phyloP scores from a whole-genome alignment of 805 yeast species.

The Ogataea allantospora region DNA sequence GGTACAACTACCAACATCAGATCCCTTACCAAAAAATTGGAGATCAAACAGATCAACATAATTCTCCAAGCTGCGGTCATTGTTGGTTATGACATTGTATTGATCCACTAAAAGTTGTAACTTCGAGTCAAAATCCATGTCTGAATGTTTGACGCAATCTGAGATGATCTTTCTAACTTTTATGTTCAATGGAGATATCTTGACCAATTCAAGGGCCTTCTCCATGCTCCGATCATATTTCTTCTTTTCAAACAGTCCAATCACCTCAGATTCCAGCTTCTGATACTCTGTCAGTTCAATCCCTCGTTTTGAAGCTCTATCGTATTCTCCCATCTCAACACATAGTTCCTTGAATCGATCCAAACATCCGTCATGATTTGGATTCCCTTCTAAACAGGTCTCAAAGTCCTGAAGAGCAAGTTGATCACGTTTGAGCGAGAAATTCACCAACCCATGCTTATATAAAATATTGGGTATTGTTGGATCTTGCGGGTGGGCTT shows the following conservation, averaged over 20 bases:
- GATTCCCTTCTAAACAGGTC: slow-evolving; percentile 37
- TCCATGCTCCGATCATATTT: slow-evolving; percentile 31
- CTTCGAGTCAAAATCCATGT: slow-evolving; percentile 20
- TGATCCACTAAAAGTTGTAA: slow-evolving; percentile 23
- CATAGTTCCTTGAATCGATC: slow-evolving; percentile 47
- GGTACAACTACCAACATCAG: slow-evolving; percentile 14
- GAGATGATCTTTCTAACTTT: slow-evolving; percentile 36
- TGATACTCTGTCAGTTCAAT: slow-evolving; percentile 5
- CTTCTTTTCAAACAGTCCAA: slow-evolving; percentile 9
- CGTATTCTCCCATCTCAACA: slow-evolving; percentile 51
- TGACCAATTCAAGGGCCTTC: slow-evolving; percentile 34
- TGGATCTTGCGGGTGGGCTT: slow-evolving; percentile 10
- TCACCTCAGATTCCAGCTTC: slow-evolving; percentile 1
- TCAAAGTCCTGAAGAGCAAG: slow-evolving; percentile 54
- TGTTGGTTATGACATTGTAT: slow-evolving; percentile 24
- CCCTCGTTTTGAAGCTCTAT: slow-evolving; percentile 28
- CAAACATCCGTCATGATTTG: slow-evolving; percentile 45
- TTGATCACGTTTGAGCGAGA: slow-evolving; percentile 52
- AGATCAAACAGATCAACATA: slow-evolving; percentile 29
- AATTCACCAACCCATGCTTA: slow-evolving; percentile 60
- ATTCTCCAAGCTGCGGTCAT: slow-evolving; percentile 21
- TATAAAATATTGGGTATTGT: slow-evolving; percentile 47
- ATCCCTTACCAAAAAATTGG: slow-evolving; percentile 27
- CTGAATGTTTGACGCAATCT: slow-evolving; percentile 24
- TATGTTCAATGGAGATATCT: slow-evolving; percentile 44